A percentile compares a stretch with the other conserved stretches of the same genome.
These are phyloP conservation scores for Rosa chinensis DNA, from an alignment of 306 rosid species.

Conservation along the genomic window DNA sequence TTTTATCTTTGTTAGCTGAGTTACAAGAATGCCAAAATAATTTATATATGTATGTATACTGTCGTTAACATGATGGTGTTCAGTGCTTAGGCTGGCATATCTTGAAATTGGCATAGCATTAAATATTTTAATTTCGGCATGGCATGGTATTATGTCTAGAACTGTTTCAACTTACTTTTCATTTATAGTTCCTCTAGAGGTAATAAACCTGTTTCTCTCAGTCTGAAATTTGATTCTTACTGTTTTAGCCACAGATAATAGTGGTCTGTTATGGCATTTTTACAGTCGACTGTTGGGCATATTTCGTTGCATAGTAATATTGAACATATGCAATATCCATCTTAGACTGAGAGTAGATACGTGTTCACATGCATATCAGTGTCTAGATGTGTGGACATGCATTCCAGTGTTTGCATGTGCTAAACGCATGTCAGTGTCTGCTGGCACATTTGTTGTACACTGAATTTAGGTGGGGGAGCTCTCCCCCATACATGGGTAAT, in stretches of 20 bases:
- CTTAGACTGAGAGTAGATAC: background rate
- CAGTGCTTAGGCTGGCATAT: slow-evolving; percentile 1
- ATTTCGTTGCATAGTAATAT: background rate
- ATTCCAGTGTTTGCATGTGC: background rate
- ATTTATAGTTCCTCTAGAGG: background rate
- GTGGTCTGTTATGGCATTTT: background rate
- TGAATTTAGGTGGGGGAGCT: slow-evolving; percentile 1
- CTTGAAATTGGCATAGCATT: background rate
- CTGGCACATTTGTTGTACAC: background rate
- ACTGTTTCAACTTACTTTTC: background rate
- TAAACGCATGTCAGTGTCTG: background rate
- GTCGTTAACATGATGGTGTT: background rate
- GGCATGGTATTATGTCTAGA: background rate
- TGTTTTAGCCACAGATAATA: background rate
- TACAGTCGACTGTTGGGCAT: background rate
- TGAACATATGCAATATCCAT: background rate
- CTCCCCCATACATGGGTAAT: background rate
- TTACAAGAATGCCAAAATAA: slow-evolving; percentile 6
- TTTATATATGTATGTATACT: background rate
- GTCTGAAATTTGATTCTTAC: background rate
- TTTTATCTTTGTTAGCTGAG: slow-evolving; percentile 9
- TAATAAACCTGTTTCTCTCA: background rate
- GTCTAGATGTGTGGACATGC: background rate
- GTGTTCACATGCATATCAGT: background rate
- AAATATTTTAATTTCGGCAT: background rate